phyloP scores from a whole-genome alignment of 2,329 filamentous ascomycete genomes.

The Microcera coccophila region DNA sequence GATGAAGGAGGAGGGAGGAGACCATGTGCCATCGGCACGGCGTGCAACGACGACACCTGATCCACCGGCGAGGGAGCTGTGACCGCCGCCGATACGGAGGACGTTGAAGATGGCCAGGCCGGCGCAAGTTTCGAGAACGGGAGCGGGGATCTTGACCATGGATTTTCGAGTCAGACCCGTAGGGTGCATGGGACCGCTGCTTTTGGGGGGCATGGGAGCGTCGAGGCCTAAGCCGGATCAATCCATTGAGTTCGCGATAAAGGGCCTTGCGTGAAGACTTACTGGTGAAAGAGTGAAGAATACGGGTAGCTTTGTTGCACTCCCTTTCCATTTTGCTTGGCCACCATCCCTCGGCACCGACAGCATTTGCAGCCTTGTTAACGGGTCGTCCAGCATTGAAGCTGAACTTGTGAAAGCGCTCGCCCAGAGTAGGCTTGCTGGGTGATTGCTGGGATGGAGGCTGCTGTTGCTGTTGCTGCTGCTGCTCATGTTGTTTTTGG shows the following conservation, averaged over 20 bases:
- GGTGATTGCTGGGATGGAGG: background rate
- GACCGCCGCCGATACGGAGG: conserved; percentile 55
- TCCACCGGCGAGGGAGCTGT: conserved; percentile 55
- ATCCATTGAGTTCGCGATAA: conserved; percentile 7
- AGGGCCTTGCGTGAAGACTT: conserved; percentile 9
- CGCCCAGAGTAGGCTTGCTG: conserved; percentile 41
- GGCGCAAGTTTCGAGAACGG: conserved; percentile 52
- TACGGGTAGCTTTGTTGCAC: conserved; percentile 71
- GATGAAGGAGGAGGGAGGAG: conserved; percentile 67
- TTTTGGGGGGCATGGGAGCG: conserved; percentile 13
- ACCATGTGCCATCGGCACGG: conserved; percentile 60
- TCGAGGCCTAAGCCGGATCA: conserved; percentile 22
- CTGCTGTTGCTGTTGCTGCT: conserved; percentile 1
- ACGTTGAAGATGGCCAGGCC: conserved; percentile 63
- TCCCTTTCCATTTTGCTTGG: conserved; percentile 70
- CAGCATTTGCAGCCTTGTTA: conserved; percentile 63
- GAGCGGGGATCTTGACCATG: conserved; percentile 36
- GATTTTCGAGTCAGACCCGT: conserved; percentile 31
- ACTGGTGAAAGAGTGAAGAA: conserved; percentile 69
- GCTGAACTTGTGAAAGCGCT: conserved; percentile 61
- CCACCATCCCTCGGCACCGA: conserved; percentile 73
- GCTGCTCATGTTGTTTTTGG: background rate
- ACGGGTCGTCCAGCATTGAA: conserved; percentile 64
- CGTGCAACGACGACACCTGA: conserved; percentile 58
- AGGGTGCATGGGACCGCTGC: conserved; percentile 29